phyloP scores from a whole-genome alignment of 1,284 basidiomycete species.

The Phlebopus sp. region DNA sequence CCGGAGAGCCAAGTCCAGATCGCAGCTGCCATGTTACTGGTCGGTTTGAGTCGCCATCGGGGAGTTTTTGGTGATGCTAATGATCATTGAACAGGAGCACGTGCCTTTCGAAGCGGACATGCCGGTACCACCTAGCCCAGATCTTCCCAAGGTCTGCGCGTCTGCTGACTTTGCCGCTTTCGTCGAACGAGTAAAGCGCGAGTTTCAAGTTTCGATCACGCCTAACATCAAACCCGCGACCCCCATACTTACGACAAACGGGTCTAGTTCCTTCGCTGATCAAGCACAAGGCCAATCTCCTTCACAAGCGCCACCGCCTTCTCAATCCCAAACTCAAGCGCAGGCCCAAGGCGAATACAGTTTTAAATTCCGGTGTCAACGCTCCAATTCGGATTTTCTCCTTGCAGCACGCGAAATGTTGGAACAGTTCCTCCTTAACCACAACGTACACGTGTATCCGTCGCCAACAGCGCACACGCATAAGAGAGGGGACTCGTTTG shows the following conservation, averaged over 20 bases:
- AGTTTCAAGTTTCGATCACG: slow-evolving; percentile 87
- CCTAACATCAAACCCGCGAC: slow-evolving; percentile 64
- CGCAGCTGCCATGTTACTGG: slow-evolving; percentile 92
- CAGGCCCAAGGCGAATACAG: slow-evolving; percentile 74
- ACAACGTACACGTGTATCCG: slow-evolving; percentile 78
- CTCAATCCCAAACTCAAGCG: slow-evolving; percentile 32
- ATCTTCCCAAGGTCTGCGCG: slow-evolving; percentile 71
- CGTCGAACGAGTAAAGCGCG: slow-evolving; percentile 87
- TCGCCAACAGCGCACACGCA: slow-evolving; percentile 71
- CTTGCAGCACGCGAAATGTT: slow-evolving; percentile 88
- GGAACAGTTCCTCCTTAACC: slow-evolving; percentile 86
- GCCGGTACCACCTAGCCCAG: slow-evolving; percentile 81
- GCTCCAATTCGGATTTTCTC: slow-evolving; percentile 91
- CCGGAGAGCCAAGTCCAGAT: slow-evolving; percentile 97
- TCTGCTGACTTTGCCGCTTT: slow-evolving; percentile 83
- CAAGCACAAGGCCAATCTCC: slow-evolving; percentile 11
- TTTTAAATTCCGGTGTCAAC: slow-evolving; percentile 94
- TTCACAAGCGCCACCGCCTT: slow-evolving; percentile 1
- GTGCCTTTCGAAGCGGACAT: slow-evolving; percentile 98
- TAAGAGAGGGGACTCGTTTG: slow-evolving; percentile 88
- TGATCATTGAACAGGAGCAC: slow-evolving; percentile 66
- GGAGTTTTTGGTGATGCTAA: slow-evolving; percentile 4
- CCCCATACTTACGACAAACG: slow-evolving; percentile 30
- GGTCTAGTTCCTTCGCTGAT: slow-evolving; percentile 28
- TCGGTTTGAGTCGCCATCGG: slow-evolving; percentile 36